Evolutionary conservation across 805 yeast species (phyloP), one percentile per base, ranked within the genome.

Genomic region (Hanseniaspora singularis): DNA sequence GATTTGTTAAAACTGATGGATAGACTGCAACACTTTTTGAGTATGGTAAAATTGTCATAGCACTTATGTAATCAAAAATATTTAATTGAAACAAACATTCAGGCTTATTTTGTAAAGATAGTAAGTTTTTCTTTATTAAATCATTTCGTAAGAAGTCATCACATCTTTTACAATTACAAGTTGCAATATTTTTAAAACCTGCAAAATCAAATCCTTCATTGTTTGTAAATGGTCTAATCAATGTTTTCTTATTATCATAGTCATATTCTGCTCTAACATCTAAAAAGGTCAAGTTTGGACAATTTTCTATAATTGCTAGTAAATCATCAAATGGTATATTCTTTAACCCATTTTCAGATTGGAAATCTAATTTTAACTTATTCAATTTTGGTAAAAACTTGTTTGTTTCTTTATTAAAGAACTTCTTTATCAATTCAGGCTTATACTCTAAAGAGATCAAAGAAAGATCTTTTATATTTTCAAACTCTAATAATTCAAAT

Each of bases 21-120:
- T 64, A 67, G 38, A 54, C 55, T 51, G 67, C 72, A 38, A 67
- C 64, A 1, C 71, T 70, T 47, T 67, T 67, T 1, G 71, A 66
- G 46, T 68, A 68, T 2, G 72, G 72, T 32, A 64, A 52, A 22
- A 68, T 47, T 19, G 63, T 62, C 9, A 64, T 52, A 30, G 56
- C 53, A 36, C 62, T 55, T 55, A 67, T 63, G 55, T 60, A 62
- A 11, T 61, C 60, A 47, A 62, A 66, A 34, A 62, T 63, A 50
- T 66, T 68, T 40, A 65, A 60, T 6, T 60, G 58, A 0, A 62
- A 59, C 36, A 61, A 53, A 24, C 60, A 42, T 60, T 30, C 57
- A 55, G 16, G 57, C 42, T 49, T 57, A 59, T 14, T 54, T 49
- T 5, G 62, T 40, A 15, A 49, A 49, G 39, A 52, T 55, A 51